Evolutionary conservation across 2,329 filamentous ascomycete genomes (phyloP).

Genomic region (Ophiostoma himal-ulmi): DNA sequence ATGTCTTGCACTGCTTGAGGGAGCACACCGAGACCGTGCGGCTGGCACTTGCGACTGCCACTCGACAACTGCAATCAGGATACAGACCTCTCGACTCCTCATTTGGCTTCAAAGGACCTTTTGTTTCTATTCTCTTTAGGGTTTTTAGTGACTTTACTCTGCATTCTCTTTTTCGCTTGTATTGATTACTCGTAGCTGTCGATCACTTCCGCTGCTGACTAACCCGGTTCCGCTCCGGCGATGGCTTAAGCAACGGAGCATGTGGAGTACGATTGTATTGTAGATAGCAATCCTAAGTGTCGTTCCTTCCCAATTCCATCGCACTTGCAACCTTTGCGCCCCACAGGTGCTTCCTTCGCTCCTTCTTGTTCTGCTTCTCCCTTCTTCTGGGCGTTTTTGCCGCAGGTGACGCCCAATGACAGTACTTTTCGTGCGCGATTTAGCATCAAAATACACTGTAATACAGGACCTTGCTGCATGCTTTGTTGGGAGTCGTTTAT

Average conservation of each 20-base stretch:
- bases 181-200: background rate
- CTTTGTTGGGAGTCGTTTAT: background rate
- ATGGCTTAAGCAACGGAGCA: background rate
- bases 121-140: background rate
- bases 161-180: background rate
- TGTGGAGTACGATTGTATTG: background rate
- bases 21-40: too few relatives aligned
- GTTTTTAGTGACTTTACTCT: background rate
- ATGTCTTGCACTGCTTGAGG: background rate
- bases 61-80: background rate
- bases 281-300: background rate
- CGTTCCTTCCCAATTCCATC: too few relatives aligned
- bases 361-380: background rate
- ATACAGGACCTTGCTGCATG: too few relatives aligned
- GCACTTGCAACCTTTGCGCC: background rate
- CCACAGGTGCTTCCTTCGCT: background rate
- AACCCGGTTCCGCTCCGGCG: background rate
- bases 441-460: too few relatives aligned
- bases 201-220: constrained; percentile 4
- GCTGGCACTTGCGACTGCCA: too few relatives aligned
- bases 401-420: background rate
- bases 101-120: background rate
- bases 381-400: background rate
- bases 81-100: background rate
- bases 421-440: background rate